phyloP scores from a whole-genome alignment of 2,329 filamentous ascomycete genomes.

The Talaromyces sp. region DNA sequence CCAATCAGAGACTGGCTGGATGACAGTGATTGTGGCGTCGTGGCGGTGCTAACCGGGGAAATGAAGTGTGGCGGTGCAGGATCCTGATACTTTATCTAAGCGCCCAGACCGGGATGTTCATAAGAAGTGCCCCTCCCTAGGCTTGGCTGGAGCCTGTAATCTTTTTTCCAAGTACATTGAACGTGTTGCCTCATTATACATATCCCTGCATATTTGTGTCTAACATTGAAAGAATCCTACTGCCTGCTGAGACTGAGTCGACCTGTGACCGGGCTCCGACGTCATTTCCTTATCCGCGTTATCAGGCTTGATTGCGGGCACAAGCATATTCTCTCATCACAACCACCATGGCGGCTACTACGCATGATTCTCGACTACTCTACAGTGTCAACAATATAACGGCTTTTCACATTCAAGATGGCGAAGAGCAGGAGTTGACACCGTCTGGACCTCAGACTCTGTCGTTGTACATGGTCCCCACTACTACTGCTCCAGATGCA shows the following conservation, averaged over 20 bases:
- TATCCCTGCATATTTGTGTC: neutral
- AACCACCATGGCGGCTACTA: slow-evolving; percentile 27
- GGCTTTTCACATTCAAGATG: slow-evolving; percentile 88
- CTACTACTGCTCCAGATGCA: slow-evolving; percentile 66
- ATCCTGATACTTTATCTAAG: slow-evolving; percentile 21
- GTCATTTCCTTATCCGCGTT: slow-evolving; percentile 24
- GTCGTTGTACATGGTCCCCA: slow-evolving; percentile 94
- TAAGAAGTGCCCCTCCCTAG: slow-evolving; percentile 20
- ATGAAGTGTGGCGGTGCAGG: slow-evolving; percentile 28
- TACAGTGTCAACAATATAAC: slow-evolving; percentile 74
- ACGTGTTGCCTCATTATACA: neutral
- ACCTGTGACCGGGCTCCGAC: slow-evolving; percentile 8
- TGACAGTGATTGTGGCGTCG: slow-evolving; percentile 10
- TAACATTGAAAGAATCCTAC: neutral
- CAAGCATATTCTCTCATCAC: neutral
- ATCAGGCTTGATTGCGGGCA: slow-evolving; percentile 16
- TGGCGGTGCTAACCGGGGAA: slow-evolving; percentile 26
- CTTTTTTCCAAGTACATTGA: slow-evolving; percentile 7
- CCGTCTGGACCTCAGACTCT: slow-evolving; percentile 86
- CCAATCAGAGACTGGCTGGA: neutral
- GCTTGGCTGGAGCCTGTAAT: slow-evolving; percentile 10
- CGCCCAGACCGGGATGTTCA: slow-evolving; percentile 21
- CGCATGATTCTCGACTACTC: slow-evolving; percentile 43
- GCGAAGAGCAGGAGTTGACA: slow-evolving; percentile 79
- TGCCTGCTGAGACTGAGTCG: neutral